phyloP scores from a whole-genome alignment of 441 rosid species.

The Corymbia citriodora region DNA sequence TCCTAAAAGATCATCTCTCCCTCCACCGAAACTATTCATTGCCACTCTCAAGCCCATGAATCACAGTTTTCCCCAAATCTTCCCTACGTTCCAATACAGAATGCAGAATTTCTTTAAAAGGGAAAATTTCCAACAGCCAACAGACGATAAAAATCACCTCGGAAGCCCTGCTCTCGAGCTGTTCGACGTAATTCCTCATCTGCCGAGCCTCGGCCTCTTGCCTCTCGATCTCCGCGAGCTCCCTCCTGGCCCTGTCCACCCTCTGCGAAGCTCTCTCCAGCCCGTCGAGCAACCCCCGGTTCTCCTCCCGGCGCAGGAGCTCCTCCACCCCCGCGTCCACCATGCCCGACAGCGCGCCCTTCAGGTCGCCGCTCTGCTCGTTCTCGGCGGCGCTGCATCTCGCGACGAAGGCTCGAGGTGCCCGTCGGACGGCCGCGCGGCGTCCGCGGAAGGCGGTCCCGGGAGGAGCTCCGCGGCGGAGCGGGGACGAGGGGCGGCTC shows the following conservation, averaged over 20 bases:
- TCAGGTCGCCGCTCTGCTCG: slow-evolving; percentile 31
- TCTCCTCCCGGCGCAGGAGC: slow-evolving; percentile 64
- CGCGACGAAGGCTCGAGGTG: slow-evolving; percentile 14
- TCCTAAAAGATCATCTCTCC: not conserved
- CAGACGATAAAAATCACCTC: slow-evolving; percentile 12
- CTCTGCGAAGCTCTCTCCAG: slow-evolving; percentile 69
- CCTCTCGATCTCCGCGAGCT: slow-evolving; percentile 71
- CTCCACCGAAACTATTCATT: not conserved
- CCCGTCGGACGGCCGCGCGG: not conserved
- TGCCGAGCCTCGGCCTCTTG: slow-evolving; percentile 56
- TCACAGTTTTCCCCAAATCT: not conserved
- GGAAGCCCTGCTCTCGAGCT: slow-evolving; percentile 55
- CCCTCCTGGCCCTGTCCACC: slow-evolving; percentile 63
- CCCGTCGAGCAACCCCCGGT: slow-evolving; percentile 66
- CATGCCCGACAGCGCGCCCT: slow-evolving; percentile 55
- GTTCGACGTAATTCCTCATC: slow-evolving; percentile 42
- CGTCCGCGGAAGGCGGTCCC: not conserved
- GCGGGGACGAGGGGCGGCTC: not conserved
- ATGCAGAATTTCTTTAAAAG: not conserved
- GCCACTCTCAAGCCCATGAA: not conserved
- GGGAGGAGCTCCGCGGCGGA: not conserved
- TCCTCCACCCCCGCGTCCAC: slow-evolving; percentile 65
- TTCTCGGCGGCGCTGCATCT: slow-evolving; percentile 30
- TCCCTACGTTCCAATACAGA: not conserved
- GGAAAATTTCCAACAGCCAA: not conserved